Percentiles rank a stretch among this genome's conserved stretches.
Conservation (phyloP, 2,329 filamentous ascomycete genomes). For the Phoma herbarum region DNA sequence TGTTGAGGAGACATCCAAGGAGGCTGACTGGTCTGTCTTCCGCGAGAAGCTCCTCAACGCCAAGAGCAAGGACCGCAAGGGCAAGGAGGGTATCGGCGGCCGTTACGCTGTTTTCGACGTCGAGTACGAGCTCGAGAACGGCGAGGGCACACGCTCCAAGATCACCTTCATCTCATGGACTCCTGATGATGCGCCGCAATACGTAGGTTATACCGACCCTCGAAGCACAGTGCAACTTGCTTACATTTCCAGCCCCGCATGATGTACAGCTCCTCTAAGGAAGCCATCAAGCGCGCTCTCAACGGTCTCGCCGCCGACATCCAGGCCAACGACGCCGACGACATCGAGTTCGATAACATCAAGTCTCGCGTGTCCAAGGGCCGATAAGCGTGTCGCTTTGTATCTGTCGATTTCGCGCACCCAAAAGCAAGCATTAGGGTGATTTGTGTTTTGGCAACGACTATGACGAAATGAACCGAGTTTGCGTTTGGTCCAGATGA, state of each 20-base stretch:
- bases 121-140: slow-evolving; percentile 75
- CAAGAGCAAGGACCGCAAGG: slow-evolving; percentile 75
- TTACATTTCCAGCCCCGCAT: slow-evolving; percentile 74
- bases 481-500: slow-evolving; percentile 26
- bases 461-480: slow-evolving; percentile 30
- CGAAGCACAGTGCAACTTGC: not conserved
- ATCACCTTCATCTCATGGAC: slow-evolving; percentile 55
- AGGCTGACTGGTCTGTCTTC: slow-evolving; percentile 75
- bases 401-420: slow-evolving; percentile 32
- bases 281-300: slow-evolving; percentile 81
- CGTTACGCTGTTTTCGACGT: slow-evolving; percentile 89
- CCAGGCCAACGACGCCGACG: slow-evolving; percentile 84
- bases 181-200: slow-evolving; percentile 74
- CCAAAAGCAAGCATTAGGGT: slow-evolving; percentile 28
- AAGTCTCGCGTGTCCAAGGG: slow-evolving; percentile 63
- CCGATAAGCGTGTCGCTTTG: slow-evolving; percentile 50
- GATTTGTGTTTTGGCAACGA: slow-evolving; percentile 29
- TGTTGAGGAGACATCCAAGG: slow-evolving; percentile 75
- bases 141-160: slow-evolving; percentile 72
- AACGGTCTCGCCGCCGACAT: slow-evolving; percentile 78
- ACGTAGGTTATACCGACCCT: slow-evolving; percentile 61
- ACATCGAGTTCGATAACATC: slow-evolving; percentile 80
- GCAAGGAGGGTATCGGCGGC: slow-evolving; percentile 66
- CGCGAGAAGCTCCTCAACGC: slow-evolving; percentile 78
- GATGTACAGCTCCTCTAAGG: slow-evolving; percentile 90